Base-by-base conservation (phyloP, 495 filamentous ascomycete genomes). In the Cryomyces minteri region DNA sequence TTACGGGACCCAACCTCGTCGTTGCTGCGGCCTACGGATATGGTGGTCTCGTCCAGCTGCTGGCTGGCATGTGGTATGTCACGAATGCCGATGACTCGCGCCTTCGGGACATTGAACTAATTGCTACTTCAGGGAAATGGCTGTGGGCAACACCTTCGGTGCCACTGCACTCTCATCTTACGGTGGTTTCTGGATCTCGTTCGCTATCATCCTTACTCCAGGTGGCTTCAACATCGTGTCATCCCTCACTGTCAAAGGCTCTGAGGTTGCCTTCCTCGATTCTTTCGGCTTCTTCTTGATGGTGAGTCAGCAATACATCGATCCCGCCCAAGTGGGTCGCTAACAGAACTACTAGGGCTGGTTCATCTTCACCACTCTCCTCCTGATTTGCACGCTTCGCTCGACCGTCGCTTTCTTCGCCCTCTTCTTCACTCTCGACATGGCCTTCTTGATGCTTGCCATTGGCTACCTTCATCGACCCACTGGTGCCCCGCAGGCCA, bases 301-400 rank as follows among this genome's bases (percentile, higher is more conserved):
- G 73, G 74, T 77, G 60, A 59, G 69, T 25, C 2, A 25, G 18
- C 18, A 25, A 25, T 25, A 25, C 18, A 25, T 25, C 18, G 2
- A 25, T 1, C 18, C 18, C 2, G 18, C 18, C 18, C 18, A 25
- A 25, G 18, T 25, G 18, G 18, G 18, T 25, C 2, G 18, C 18
- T 25, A 25, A 25, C 18, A 25, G 18, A 25, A 25, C 18, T 25
- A 25, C 31, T 40, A 72, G 70, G 76, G 74, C 59, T 95, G 88
- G 88, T 94, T 90, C 69, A 88, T 95, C 71, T 95, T 95, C 76
- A 95, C 87, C 53, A 77, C 72, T 54, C 67, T 95, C 48, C 62
- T 93, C 44, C 67, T 93, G 33, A 55, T 94, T 59, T 86, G 80
- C 74, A 94, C 88, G 42, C 69, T 94, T 41, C 77, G 81, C 18